These are phyloP conservation scores for Penicillium salamii DNA, from an alignment of 495 filamentous ascomycete species.

Conservation along the genomic window DNA sequence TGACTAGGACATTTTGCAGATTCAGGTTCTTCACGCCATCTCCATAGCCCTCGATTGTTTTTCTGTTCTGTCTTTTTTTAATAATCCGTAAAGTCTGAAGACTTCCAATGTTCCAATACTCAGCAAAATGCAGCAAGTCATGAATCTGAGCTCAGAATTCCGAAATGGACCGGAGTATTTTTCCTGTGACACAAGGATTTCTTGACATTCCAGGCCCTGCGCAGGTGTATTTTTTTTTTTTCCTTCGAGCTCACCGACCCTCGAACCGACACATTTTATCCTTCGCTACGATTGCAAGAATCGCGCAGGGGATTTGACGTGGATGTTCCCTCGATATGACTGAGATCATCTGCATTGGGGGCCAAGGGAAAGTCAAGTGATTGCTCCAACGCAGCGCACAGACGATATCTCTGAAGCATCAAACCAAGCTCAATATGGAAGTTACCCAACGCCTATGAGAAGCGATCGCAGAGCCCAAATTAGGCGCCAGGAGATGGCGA, in stretches of 20 bases:
- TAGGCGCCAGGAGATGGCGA: conserved; percentile 21
- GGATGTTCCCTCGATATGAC: no score
- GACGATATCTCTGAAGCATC: conserved; percentile 6
- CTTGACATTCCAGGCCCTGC: conserved; percentile 7
- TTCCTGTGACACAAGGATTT: conserved; percentile 10
- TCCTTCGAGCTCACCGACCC: no score
- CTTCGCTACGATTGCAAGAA: background rate
- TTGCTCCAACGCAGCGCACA: conserved; percentile 19
- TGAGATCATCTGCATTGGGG: no score
- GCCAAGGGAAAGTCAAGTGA: conserved; percentile 24
- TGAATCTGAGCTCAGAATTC: background rate
- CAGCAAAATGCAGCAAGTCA: background rate
- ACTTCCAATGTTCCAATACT: no score
- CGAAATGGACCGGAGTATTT: background rate
- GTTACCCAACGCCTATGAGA: background rate
- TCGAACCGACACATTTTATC: no score
- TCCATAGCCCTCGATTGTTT: no score
- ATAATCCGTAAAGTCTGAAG: no score
- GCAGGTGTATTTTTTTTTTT: no score
- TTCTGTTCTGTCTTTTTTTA: no score
- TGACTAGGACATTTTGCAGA: conserved; percentile 3
- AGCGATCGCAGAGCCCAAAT: conserved; percentile 10
- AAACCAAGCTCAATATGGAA: background rate
- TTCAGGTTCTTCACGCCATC: background rate
- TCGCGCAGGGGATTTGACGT: conserved; percentile 10